Base-by-base conservation (phyloP, 805 yeast species). In the Jamesozyma piceae region DNA sequence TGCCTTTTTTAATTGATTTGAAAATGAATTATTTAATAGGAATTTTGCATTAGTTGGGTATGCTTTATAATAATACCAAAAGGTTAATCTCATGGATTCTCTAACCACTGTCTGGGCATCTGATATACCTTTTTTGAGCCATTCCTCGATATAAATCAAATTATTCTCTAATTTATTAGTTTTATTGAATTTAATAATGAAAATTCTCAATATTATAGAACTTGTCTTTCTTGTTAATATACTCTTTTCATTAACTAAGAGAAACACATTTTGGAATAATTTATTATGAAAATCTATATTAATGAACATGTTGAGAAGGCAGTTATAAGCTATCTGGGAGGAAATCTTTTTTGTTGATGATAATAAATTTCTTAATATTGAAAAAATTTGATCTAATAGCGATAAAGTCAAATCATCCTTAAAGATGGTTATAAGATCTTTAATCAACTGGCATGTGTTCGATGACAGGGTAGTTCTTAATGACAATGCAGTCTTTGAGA, bases 51-150 rank as follows among this genome's bases (percentile, higher is more conserved):
- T 63, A 0, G 61, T 53, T 0, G 85, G 82, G 63, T 76, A 82
- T 5, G 71, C 54, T 18, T 66, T 68, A 50, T 71, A 72, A 43
- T 77, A 72, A 13, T 74, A 66, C 96, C 96, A 89, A 53, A 73
- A 90, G 0, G 87, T 70, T 2, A 69, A 66, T 57, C 95, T 73
- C 67, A 81, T 83, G 0, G 77, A 66, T 52, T 79, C 94, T 49
- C 97, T 72, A 0, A 85, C 96, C 0, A 74, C 66, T 0, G 89
- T 86, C 45, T 82, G 82, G 0, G 95, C 85, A 58, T 89, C 97
- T 1, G 75, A 57, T 1, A 92, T 65, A 18, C 90, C 80, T 50
- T 75, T 79, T 3, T 64, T 46, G 1, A 86, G 54, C 48, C 78
- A 66, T 37, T 69, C 74, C 28, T 68, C 78, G 1, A 80, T 53